A percentile compares a stretch with the other conserved stretches of the same genome.
Evolutionary conservation across 805 yeast species (phyloP).

Genomic region (Zygoascus flipseniorum): DNA sequence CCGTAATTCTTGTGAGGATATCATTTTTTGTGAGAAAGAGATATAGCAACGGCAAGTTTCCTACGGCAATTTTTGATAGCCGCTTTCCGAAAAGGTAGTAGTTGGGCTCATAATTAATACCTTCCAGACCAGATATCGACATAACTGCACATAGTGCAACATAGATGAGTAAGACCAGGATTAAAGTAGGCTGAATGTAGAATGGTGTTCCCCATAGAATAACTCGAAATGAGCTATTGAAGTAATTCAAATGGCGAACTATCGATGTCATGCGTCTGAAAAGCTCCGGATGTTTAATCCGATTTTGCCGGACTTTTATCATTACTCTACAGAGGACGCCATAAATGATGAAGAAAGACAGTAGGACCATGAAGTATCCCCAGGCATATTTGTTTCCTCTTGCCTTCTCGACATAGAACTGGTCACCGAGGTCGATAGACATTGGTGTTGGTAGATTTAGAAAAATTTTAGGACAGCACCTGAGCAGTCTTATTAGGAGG

Average conservation of each 20-base stretch:
- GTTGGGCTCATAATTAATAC: slow-evolving; percentile 33
- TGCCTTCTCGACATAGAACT: slow-evolving; percentile 32
- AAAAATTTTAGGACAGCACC: neutral
- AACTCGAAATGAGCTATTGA: slow-evolving; percentile 18
- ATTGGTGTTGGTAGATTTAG: neutral
- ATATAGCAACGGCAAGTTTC: slow-evolving; percentile 34
- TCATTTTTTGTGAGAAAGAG: slow-evolving; percentile 35
- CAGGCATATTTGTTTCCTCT: slow-evolving; percentile 34
- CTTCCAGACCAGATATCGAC: slow-evolving; percentile 28
- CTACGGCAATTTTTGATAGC: slow-evolving; percentile 33
- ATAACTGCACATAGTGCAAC: slow-evolving; percentile 28
- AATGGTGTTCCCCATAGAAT: slow-evolving; percentile 18
- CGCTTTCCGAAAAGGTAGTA: slow-evolving; percentile 37
- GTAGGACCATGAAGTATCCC: slow-evolving; percentile 26
- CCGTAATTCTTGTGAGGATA: slow-evolving; percentile 32
- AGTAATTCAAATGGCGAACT: neutral
- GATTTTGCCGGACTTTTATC: neutral
- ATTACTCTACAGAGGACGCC: slow-evolving; percentile 40
- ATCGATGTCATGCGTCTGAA: slow-evolving; percentile 8
- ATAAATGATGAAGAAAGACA: slow-evolving; percentile 28
- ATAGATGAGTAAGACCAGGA: slow-evolving; percentile 26
- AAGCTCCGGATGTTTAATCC: neutral
- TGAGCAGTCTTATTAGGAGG: neutral
- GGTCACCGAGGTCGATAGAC: slow-evolving; percentile 31
- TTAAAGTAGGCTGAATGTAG: slow-evolving; percentile 36